These are phyloP conservation scores for Cercophora scortea DNA, from an alignment of 495 filamentous ascomycete species.

Conservation along the genomic window DNA sequence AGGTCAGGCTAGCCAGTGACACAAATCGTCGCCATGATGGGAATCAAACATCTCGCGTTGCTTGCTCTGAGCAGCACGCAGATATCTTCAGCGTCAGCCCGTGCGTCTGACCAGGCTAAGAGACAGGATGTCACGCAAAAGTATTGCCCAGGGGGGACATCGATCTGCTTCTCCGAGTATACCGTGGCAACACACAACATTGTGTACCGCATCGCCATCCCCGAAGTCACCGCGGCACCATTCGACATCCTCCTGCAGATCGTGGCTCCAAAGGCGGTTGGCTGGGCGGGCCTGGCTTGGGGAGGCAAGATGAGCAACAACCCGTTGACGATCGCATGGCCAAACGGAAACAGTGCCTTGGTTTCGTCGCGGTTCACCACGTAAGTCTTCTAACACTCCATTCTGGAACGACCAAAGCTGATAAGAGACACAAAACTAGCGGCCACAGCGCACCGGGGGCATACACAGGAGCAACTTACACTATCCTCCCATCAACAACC, in stretches of 20 bases:
- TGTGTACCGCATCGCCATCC: conserved; percentile 40
- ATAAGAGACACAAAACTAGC: conserved; percentile 10
- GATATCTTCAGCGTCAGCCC: conserved; percentile 4
- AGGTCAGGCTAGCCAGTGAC: not conserved
- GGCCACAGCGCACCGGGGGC: conserved; percentile 25
- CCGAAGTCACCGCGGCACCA: conserved; percentile 28
- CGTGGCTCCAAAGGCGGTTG: conserved; percentile 31
- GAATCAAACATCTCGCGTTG: conserved; percentile 7
- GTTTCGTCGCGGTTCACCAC: conserved; percentile 37
- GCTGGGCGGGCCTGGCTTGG: conserved; percentile 42
- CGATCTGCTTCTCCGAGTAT: conserved; percentile 31
- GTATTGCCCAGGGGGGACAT: conserved; percentile 30
- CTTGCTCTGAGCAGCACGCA: conserved; percentile 12
- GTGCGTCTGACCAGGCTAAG: conserved; percentile 1
- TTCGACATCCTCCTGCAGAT: conserved; percentile 43
- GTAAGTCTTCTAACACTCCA: conserved; percentile 19
- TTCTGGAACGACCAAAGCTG: too few species aligned
- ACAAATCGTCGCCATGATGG: conserved; percentile 3
- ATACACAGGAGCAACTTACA: conserved; percentile 36
- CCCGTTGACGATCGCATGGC: conserved; percentile 40
- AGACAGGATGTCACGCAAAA: conserved; percentile 16
- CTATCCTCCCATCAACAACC: conserved; percentile 32
- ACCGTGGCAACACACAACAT: conserved; percentile 27
- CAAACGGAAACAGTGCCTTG: conserved; percentile 24
- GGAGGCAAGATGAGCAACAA: conserved; percentile 44